Base-by-base conservation (phyloP, 2,329 filamentous ascomycete species). In the Trichoderma asperellum region DNA sequence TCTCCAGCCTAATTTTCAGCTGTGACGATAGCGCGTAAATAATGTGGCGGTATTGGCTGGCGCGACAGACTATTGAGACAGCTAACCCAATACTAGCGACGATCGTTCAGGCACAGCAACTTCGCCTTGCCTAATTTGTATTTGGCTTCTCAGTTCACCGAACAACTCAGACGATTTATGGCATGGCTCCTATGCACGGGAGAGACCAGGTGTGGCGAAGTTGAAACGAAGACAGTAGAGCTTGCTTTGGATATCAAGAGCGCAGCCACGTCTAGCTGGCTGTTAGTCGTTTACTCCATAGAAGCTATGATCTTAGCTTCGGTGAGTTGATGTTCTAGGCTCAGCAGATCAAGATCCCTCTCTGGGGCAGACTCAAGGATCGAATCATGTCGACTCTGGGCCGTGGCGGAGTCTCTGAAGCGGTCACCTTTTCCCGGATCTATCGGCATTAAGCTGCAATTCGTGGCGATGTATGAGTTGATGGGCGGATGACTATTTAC, bases 1-100 rank as follows among this genome's bases (percentile, higher is more conserved):
- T 56, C 37, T 35, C 24, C 47, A 27, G 34, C 27, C 52, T 66
- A 47, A 29, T 21, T 24, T 66, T 66, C 63, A 66, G 53, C 63
- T 66, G 29, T 12, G 3, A n/a, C 12, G 21, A 35, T 66, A 58
- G 63, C 63, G 63, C 29, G 37, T 29, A 58, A 66, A 35, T 49
- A 66, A 49, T 49, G 63, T 47, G 63, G 52, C 53, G 52, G 34
- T 49, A 49, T 16, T 58, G 24, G 63, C 61, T 43, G 61, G 49
- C 32, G 24, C 40, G 49, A 32, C 53, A 29, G 18, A 66, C 63
- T 66, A 66, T 66, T 58, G 63, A 58, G 63, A 34, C 63, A 47
- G 3, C 63, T 66, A 58, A 43, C 34, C 63, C 29, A n/a, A 47
- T 47, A 66, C 40, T 66, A 29, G 63, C n/a, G 37, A 47, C 35